These are phyloP conservation scores for Penicillium sp. DNA, from an alignment of 2,329 filamentous ascomycete species.

Conservation along the genomic window DNA sequence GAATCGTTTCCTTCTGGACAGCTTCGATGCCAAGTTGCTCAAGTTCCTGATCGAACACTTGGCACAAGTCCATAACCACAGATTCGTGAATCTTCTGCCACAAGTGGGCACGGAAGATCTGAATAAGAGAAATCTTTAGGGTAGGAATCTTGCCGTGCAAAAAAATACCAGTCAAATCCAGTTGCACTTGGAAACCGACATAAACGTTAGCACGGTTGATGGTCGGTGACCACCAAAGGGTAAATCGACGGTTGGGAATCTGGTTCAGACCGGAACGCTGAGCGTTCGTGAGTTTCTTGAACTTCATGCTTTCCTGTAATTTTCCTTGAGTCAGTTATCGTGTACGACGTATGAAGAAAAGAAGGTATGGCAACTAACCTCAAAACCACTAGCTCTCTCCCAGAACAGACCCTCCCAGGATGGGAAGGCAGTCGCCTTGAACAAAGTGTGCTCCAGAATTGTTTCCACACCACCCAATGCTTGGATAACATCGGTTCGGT, in stretches of 20 bases:
- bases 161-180: constrained; percentile 98
- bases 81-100: constrained; percentile 99
- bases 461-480: constrained; percentile 95
- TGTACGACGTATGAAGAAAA: constrained; percentile 43
- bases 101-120: constrained; percentile 98
- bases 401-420: constrained; percentile 97
- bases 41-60: constrained; percentile 96
- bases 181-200: constrained; percentile 98
- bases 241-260: constrained; percentile 98
- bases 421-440: constrained; percentile 95
- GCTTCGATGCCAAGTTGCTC: constrained; percentile 96
- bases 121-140: constrained; percentile 94
- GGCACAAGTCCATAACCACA: constrained; percentile 97
- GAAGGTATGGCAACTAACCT: constrained; percentile 39
- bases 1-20: constrained; percentile 98
- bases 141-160: constrained; percentile 98
- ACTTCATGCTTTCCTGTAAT: constrained; percentile 76
- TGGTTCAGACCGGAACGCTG: constrained; percentile 97
- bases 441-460: constrained; percentile 93
- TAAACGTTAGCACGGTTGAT: constrained; percentile 98
- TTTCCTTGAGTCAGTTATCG: constrained; percentile 50
- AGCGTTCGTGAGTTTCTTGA: constrained; percentile 98
- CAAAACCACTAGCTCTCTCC: constrained; percentile 65
- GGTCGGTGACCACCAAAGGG: constrained; percentile 93
- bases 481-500: constrained; percentile 95